These are phyloP conservation scores for Linnemannia exigua DNA, from an alignment of 192 early-diverging fungal genomes.

Conservation along the genomic window DNA sequence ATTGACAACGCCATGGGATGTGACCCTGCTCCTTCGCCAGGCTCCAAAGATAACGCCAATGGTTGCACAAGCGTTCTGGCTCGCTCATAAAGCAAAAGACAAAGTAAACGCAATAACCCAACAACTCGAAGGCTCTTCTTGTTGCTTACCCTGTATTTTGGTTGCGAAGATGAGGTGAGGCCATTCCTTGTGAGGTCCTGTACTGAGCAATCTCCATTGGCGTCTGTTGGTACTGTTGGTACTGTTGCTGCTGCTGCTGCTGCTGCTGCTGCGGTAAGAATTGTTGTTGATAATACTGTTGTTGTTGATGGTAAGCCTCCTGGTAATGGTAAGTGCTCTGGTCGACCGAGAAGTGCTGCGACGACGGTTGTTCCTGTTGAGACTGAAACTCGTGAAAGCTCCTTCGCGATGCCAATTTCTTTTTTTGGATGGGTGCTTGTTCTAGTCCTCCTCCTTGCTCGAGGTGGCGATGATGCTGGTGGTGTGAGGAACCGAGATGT, in stretches of 20 bases:
- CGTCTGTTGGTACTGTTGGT: background rate
- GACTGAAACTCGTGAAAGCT: constrained; percentile 33
- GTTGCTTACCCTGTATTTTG: constrained; percentile 47
- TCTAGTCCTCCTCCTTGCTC: background rate
- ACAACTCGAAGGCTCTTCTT: background rate
- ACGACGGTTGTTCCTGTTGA: constrained; percentile 30
- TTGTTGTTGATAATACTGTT: constrained; percentile 27
- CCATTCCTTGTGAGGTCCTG: constrained; percentile 22
- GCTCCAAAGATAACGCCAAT: background rate
- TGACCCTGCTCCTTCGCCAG: background rate
- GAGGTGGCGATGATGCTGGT: constrained; percentile 15
- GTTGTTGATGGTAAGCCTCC: constrained; percentile 30
- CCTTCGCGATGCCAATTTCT: constrained; percentile 22
- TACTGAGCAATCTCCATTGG: constrained; percentile 25
- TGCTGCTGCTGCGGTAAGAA: constrained; percentile 32
- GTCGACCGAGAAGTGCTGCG: constrained; percentile 21
- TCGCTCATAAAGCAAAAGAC: background rate
- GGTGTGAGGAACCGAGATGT: background rate
- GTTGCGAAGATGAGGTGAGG: constrained; percentile 26
- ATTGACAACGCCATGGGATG: constrained; percentile 7
- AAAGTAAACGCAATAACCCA: background rate
- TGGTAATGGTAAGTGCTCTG: constrained; percentile 16
- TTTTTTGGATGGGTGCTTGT: constrained; percentile 17
- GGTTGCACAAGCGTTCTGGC: constrained; percentile 2
- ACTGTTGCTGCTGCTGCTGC: constrained; percentile 11